Evolutionary conservation across 495 filamentous ascomycete genomes (phyloP).

Genomic region (Sordaria brevicollis): DNA sequence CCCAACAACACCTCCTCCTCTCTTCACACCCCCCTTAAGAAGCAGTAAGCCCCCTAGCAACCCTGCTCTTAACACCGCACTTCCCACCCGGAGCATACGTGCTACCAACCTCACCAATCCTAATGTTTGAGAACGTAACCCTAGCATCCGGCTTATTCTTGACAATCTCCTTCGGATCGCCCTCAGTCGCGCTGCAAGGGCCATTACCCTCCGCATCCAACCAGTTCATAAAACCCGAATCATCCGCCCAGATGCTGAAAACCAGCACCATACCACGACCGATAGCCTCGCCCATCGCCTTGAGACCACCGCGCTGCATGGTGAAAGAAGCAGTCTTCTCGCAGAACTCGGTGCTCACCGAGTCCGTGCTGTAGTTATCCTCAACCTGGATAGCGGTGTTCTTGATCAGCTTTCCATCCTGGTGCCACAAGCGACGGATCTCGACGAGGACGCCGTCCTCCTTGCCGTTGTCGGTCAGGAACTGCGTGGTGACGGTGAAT

Average conservation of each 20-base stretch:
- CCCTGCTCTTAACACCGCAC: neutral
- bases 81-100: constrained; percentile 23
- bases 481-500: constrained; percentile 63
- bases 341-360: constrained; percentile 3
- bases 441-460: constrained; percentile 39
- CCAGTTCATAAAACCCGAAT: constrained; percentile 52
- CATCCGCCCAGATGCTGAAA: constrained; percentile 55
- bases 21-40: no score
- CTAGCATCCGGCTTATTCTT: constrained; percentile 35
- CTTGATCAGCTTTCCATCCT: constrained; percentile 46
- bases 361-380: neutral
- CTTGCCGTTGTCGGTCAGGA: constrained; percentile 41
- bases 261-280: constrained; percentile 51
- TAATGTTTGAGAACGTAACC: constrained; percentile 54
- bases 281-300: constrained; percentile 46
- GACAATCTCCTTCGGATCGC: constrained; percentile 38
- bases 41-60: neutral
- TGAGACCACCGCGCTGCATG: constrained; percentile 40
- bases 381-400: constrained; percentile 1
- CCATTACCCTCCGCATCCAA: constrained; percentile 47
- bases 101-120: constrained; percentile 53
- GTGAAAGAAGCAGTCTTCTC: constrained; percentile 1
- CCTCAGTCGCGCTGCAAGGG: constrained; percentile 47
- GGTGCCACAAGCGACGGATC: constrained; percentile 55
- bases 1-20: no score